Percentiles rank a stretch among this genome's conserved stretches.
Evolutionary conservation across 345 rosid genomes (phyloP).

Genomic region (Heritiera littoralis): DNA sequence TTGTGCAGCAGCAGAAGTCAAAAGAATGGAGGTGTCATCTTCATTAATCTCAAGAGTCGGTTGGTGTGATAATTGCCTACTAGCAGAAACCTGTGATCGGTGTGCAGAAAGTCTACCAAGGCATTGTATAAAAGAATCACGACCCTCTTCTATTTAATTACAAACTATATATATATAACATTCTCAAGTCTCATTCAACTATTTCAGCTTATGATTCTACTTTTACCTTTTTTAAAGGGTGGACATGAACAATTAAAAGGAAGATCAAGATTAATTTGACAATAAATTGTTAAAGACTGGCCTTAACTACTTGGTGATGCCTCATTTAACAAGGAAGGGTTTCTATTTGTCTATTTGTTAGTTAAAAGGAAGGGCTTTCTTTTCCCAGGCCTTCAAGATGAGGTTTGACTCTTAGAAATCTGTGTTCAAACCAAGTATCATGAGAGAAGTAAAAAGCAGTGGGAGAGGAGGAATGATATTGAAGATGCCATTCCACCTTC

Average conservation of each 20-base stretch:
- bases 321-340: no score
- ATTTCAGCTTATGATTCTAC: no score
- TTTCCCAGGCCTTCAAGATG: conserved; percentile 9
- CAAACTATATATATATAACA: no score
- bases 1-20: conserved; percentile 17
- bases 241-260: no score
- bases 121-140: neutral
- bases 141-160: neutral
- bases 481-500: conserved; percentile 21
- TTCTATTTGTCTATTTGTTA: neutral
- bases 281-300: no score
- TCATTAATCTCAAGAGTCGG: neutral
- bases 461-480: neutral
- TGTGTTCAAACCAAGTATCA: conserved; percentile 22
- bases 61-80: conserved; percentile 8
- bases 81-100: neutral
- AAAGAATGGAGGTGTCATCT: conserved; percentile 10
- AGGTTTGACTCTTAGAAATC: conserved; percentile 16
- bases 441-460: neutral
- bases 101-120: neutral
- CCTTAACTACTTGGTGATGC: no score
- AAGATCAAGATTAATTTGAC: no score
- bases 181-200: neutral
- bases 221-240: no score
- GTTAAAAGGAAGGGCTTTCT: neutral